These are phyloP conservation scores for Paraglomus brasilianum DNA, from an alignment of 192 early-diverging fungal species.

Conservation along the genomic window DNA sequence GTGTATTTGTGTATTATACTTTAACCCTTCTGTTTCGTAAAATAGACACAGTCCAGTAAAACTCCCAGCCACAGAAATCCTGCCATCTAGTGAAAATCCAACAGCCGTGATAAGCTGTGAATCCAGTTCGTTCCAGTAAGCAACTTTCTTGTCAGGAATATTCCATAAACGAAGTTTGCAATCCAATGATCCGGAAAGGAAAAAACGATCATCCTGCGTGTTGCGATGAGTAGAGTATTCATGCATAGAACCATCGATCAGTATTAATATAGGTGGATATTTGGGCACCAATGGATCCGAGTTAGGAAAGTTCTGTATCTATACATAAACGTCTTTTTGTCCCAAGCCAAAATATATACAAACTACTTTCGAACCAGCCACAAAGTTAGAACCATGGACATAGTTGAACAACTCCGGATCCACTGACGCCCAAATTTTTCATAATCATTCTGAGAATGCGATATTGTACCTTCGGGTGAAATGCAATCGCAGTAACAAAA, in stretches of 20 bases:
- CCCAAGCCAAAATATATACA: too few relatives aligned
- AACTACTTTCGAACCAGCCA: neutral
- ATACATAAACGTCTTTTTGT: too few relatives aligned
- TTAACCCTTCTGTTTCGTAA: constrained; percentile 75
- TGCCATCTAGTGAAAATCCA: constrained; percentile 72
- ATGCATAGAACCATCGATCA: neutral
- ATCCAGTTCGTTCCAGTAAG: constrained; percentile 72
- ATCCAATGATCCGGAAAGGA: constrained; percentile 80
- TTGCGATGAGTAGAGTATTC: neutral
- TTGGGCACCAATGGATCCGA: neutral
- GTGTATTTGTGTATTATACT: constrained; percentile 82
- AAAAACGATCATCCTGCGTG: constrained; percentile 70
- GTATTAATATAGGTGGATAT: neutral
- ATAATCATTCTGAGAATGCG: neutral
- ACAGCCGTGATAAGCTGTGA: constrained; percentile 77
- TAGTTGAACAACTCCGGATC: constrained; percentile 5
- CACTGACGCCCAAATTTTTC: neutral
- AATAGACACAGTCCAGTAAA: constrained; percentile 77
- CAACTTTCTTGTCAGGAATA: constrained; percentile 72
- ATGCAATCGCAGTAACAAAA: constrained; percentile 74
- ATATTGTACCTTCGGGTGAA: constrained; percentile 62
- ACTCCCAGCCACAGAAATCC: constrained; percentile 72
- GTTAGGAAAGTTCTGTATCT: too few relatives aligned
- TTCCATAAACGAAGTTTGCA: constrained; percentile 81
- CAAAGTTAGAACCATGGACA: neutral